Evolutionary conservation across 495 filamentous ascomycete genomes (phyloP).

Genomic region (Annulohypoxylon moriforme): DNA sequence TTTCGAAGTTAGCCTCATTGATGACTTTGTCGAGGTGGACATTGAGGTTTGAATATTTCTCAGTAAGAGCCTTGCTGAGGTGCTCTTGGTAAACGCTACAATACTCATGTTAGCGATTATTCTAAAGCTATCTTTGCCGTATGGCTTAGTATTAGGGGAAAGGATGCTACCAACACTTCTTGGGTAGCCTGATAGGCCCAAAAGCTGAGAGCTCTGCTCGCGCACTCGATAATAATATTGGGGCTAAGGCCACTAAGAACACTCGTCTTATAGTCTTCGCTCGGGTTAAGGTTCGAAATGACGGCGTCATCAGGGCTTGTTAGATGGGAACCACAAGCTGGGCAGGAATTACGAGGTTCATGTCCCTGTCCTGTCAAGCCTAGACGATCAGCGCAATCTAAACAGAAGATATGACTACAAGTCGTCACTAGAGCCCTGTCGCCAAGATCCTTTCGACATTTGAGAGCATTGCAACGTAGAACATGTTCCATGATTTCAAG

Average conservation of each 20-base stretch:
- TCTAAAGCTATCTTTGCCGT: background rate
- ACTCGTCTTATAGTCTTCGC: constrained; percentile 94
- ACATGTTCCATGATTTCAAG: constrained; percentile 71
- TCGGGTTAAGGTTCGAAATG: constrained; percentile 79
- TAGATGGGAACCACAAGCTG: constrained; percentile 81
- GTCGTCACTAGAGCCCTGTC: constrained; percentile 89
- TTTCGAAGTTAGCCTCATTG: constrained; percentile 83
- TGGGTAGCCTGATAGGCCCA: constrained; percentile 94
- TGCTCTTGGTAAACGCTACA: constrained; percentile 83
- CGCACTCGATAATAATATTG: constrained; percentile 88
- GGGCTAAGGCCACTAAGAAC: constrained; percentile 88
- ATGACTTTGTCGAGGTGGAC: constrained; percentile 83
- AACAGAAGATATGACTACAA: constrained; percentile 92
- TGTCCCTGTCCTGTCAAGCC: constrained; percentile 71
- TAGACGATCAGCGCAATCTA: constrained; percentile 74
- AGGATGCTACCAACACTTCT: constrained; percentile 73
- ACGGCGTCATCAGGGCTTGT: constrained; percentile 81
- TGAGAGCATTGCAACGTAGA: constrained; percentile 84
- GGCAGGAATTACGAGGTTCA: constrained; percentile 70
- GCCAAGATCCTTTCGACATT: constrained; percentile 77
- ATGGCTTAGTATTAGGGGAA: background rate
- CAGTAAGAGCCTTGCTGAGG: constrained; percentile 75
- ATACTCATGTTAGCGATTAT: background rate
- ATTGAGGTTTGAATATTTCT: constrained; percentile 77
- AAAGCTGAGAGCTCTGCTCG: constrained; percentile 83